Evolutionary conservation across 2,329 filamentous ascomycete species (phyloP), one percentile per base, ranked within the genome.

Genomic region (Teratosphaeria epicoccoides): DNA sequence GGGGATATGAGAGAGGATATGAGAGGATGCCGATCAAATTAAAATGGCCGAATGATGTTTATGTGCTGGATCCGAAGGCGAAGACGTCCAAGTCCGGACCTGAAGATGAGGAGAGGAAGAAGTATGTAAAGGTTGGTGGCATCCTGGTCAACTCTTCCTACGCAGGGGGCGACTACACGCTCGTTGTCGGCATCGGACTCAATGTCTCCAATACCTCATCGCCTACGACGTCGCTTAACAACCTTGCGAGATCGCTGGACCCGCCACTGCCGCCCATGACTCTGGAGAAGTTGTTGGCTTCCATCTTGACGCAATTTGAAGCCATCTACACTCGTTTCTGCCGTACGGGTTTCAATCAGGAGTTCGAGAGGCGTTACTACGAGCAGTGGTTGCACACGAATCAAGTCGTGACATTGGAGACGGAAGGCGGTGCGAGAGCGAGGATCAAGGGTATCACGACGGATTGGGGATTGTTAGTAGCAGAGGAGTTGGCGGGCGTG

Each of bases 21-120:
- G 76, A 80, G 5, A 74, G 81, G 0, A 68, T 97, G 4, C 87
- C 87, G 0, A 77, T 98, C 40, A 89, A 87, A 66, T 72, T 98
- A 26, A 98, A 98, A 69, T 98, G 93, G 93, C 93, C 93, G 10
- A 98, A 98, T 63, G 93, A 98, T 65, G 87, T 98, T 50, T 73
- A 74, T 61, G 70, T 69, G 2, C 60, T 68, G 11, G 64, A 67
- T 46, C 68, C 68, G 0, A 20, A 46, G 33, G 20, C 48, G 4
- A 28, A 47, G 3, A 26, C 49, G 52, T 12, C 47, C 49, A 4
- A n/a, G 6, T 9, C n/a, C 33, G n/a, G 33, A 17, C 43, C 40
- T 17, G 24, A 52, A 81, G 80, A 88, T 62, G 84, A 52, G 81
- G 80, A 88, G 63, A 84, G 84, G 0, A 74, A 80, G 22, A 84